Evolutionary conservation across 495 filamentous ascomycete species (phyloP).

Genomic region (Glonium stellatum): DNA sequence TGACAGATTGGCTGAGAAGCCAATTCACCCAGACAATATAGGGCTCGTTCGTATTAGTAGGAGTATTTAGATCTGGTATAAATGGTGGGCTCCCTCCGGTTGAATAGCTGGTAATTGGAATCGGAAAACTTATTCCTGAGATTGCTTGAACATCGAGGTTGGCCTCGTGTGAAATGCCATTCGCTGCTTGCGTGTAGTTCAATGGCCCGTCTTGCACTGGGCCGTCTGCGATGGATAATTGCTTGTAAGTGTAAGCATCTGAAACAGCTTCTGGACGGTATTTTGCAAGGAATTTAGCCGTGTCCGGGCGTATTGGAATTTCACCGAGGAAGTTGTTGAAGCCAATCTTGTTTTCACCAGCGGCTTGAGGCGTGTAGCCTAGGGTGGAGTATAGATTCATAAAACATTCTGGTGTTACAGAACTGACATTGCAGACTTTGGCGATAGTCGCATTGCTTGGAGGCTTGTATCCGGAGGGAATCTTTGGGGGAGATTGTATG

Average conservation of each 20-base stretch:
- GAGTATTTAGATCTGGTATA: slow-evolving; percentile 33
- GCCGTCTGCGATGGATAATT: slow-evolving; percentile 40
- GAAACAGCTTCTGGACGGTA: slow-evolving; percentile 45
- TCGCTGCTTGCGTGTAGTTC: slow-evolving; percentile 28
- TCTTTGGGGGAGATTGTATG: slow-evolving; percentile 1
- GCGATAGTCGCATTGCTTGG: slow-evolving; percentile 32
- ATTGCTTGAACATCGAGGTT: slow-evolving; percentile 44
- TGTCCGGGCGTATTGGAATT: slow-evolving; percentile 45
- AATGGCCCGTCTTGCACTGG: slow-evolving; percentile 36
- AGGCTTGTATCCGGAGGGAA: slow-evolving; percentile 16
- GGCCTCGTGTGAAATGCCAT: slow-evolving; percentile 35
- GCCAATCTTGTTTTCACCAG: slow-evolving; percentile 41
- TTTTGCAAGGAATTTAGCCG: slow-evolving; percentile 43
- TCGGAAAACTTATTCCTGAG: slow-evolving; percentile 32
- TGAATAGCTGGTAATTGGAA: slow-evolving; percentile 28
- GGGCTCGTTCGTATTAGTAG: slow-evolving; percentile 36
- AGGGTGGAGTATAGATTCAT: slow-evolving; percentile 49
- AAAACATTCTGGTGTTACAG: slow-evolving; percentile 49
- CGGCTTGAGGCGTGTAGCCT: slow-evolving; percentile 41
- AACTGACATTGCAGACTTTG: slow-evolving; percentile 45
- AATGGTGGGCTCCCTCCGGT: slow-evolving; percentile 37
- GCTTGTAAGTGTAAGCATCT: slow-evolving; percentile 39
- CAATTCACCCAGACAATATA: slow-evolving; percentile 35
- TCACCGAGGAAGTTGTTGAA: slow-evolving; percentile 48
- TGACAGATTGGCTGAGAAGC: slow-evolving; percentile 26